phyloP scores from a whole-genome alignment of 2,329 filamentous ascomycete genomes.

The Colletotrichum chlorophyti region DNA sequence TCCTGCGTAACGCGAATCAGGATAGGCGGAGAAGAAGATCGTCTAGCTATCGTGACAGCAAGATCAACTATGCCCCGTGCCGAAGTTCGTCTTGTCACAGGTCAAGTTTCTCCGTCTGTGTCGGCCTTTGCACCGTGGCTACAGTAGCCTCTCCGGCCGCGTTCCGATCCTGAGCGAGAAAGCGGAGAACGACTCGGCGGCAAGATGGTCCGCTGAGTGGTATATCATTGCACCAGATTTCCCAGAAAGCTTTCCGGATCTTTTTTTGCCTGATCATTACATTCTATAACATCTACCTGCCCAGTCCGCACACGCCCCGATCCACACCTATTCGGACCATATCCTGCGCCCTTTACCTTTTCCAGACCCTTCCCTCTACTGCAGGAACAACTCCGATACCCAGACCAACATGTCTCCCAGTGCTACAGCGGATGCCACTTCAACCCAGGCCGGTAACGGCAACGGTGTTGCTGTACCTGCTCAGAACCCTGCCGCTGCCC shows the following conservation, averaged over 20 bases:
- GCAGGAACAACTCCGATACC: not conserved
- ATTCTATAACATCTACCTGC: not conserved
- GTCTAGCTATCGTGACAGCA: not conserved
- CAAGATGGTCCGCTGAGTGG: not conserved
- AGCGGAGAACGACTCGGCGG: not conserved
- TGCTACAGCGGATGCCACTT: not conserved
- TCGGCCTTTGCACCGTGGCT: not conserved
- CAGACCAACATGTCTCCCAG: conserved; percentile 14
- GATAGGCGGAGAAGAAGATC: not conserved
- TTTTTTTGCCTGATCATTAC: too few species aligned
- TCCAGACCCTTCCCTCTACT: not conserved
- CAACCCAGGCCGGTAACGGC: not conserved
- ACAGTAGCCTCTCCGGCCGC: not conserved
- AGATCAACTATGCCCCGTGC: not conserved
- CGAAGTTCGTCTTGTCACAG: not conserved
- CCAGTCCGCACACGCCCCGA: too few species aligned
- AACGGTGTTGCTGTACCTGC: not conserved
- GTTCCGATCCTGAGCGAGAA: not conserved
- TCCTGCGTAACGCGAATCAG: not conserved
- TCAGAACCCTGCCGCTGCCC: not conserved
- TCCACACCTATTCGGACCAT: not conserved
- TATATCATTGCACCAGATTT: conserved; percentile 2
- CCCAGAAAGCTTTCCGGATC: not conserved
- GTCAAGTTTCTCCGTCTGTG: not conserved
- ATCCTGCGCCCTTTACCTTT: not conserved